A percentile compares a stretch with the other conserved stretches of the same genome.
Evolutionary conservation across 2,329 filamentous ascomycete species (phyloP).

Genomic region (Catunica adiposa): DNA sequence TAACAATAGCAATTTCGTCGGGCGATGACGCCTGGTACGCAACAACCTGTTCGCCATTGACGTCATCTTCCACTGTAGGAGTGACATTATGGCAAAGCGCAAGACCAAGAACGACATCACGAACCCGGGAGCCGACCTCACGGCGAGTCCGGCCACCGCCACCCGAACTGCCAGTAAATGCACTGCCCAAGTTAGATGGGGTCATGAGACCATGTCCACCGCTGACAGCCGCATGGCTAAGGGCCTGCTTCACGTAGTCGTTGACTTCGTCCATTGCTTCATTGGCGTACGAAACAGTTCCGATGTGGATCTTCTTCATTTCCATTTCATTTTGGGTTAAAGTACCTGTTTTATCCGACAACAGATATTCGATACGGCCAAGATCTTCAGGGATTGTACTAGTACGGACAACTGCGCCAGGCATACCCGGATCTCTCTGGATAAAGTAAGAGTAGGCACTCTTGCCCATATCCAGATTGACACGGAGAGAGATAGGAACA

Average conservation of each 20-base stretch:
- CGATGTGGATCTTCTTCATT: conserved; percentile 95
- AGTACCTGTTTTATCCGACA: conserved; percentile 97
- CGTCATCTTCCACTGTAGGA: conserved; percentile 62
- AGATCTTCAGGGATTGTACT: conserved; percentile 96
- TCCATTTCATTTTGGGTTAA: conserved; percentile 98
- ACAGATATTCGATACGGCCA: conserved; percentile 84
- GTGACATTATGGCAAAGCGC: conserved; percentile 96
- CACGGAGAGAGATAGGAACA: conserved; percentile 87
- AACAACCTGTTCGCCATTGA: conserved; percentile 58
- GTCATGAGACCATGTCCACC: conserved; percentile 40
- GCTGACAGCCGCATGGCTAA: conserved; percentile 31
- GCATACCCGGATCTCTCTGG: conserved; percentile 75
- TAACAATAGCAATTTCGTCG: conserved; percentile 94
- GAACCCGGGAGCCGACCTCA: conserved; percentile 84
- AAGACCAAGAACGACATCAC: conserved; percentile 81
- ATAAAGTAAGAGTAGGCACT: conserved; percentile 94
- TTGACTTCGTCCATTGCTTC: conserved; percentile 97
- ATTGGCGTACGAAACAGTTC: conserved; percentile 93
- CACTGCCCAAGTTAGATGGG: conserved; percentile 53
- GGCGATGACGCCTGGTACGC: conserved; percentile 94
- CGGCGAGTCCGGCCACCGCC: conserved; percentile 61
- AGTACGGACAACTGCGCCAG: conserved; percentile 81
- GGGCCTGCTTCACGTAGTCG: conserved; percentile 72
- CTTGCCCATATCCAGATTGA: conserved; percentile 95
- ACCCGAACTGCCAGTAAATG: conserved; percentile 17